phyloP scores from a whole-genome alignment of 2,329 filamentous ascomycete genomes.

The Talaromyces amestolkiae region DNA sequence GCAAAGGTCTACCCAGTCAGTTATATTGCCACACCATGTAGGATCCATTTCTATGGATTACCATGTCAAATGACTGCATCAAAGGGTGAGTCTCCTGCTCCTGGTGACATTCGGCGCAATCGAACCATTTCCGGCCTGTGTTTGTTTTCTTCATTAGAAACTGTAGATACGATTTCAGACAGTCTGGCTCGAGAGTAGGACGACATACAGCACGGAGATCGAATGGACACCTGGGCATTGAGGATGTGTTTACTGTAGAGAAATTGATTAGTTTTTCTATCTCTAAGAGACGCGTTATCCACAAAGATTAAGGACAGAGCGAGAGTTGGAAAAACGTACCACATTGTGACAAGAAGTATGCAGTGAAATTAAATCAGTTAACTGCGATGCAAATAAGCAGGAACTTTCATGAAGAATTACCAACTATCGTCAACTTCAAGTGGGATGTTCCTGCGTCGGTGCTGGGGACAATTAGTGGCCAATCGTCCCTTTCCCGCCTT shows the following conservation, averaged over 20 bases:
- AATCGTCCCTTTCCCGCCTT: constrained; percentile 2
- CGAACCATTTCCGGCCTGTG: constrained; percentile 92
- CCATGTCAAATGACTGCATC: constrained; percentile 78
- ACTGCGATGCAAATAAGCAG: not conserved
- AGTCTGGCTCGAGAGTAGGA: constrained; percentile 20
- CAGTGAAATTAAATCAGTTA: not conserved
- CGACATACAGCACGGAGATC: constrained; percentile 84
- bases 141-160: constrained; percentile 2
- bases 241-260: constrained; percentile 84
- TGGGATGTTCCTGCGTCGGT: constrained; percentile 2
- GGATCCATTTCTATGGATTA: constrained; percentile 24
- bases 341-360: constrained; percentile 6
- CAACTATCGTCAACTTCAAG: not conserved
- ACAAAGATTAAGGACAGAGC: not conserved
- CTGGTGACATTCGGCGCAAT: constrained; percentile 90
- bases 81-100: constrained; percentile 78
- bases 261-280: not conserved
- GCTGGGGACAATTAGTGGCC: not conserved
- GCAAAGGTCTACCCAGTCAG: constrained; percentile 61
- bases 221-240: constrained; percentile 95
- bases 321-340: not conserved
- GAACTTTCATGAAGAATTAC: not conserved
- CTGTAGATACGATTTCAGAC: not conserved
- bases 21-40: too few relatives aligned
- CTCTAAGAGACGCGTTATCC: not conserved